Base-by-base conservation (phyloP, 768 basidiomycete genomes). In the Amanita pseudoporphyria region DNA sequence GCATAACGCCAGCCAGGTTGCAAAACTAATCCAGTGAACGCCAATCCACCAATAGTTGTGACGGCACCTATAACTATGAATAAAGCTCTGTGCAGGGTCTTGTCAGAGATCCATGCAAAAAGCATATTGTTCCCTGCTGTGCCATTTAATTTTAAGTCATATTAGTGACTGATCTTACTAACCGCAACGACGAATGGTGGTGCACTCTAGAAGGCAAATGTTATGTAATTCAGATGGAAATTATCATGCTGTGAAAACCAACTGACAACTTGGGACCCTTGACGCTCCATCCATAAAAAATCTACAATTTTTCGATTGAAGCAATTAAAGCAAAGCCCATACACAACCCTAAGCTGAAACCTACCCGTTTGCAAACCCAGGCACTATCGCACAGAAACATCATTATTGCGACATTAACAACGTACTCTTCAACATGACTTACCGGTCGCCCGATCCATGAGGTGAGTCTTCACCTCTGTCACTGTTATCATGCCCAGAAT, bases 351-450 rank as follows among this genome's bases (percentile, higher is more conserved):
- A 32, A 40, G 48, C 38, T 21, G 22, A 28, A 28, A 58, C 64
- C 9, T 51, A 76, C 74, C 71, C 71, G 31, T 75, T 71, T 10
- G 70, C 72, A 54, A 74, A 73, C 6, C 70, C 69, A n/a, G 74
- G 72, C 54, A 73, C 65, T 4, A 73, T 73, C 9, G 69, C 65
- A 57, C 73, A 76, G 60, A 76, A 64, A 73, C 75, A 77, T 77
- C 22, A 74, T 7, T 24, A 66, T 71, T 74, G 46, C 21, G 14
- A 31, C 9, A 26, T 32, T n/a, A n/a, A n/a, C 28, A 5, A 45
- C n/a, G 31, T 33, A 7, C 6, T 28, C 19, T 3, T 30, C 12
- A 32, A n/a, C 28, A 18, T 24, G 7, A 47, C 61, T 40, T 54
- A 72, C 74, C 67, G 55, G 70, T 70, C 14, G 65, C 65, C 72